Base-by-base conservation (phyloP, 1,284 basidiomycete genomes). In the Mrakiaceae sp. region DNA sequence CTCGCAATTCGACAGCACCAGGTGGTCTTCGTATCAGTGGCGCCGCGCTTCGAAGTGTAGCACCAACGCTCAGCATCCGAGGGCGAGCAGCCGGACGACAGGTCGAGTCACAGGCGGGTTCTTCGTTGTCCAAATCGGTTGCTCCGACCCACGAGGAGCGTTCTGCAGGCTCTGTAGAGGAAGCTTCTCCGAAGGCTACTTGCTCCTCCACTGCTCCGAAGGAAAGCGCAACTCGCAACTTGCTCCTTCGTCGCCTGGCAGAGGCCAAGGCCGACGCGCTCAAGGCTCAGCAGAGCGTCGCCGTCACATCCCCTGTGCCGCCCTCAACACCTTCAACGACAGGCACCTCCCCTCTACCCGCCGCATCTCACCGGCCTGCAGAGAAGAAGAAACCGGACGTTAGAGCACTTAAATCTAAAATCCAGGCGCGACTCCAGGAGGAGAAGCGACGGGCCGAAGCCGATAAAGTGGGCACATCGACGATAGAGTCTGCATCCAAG, bases 211-310 rank as follows among this genome's bases (percentile, higher is more conserved):
- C 40, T 10, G 11, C 43, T 11, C 49, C 39, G 7, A 47, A n/a
- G 27, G 27, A 27, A 27, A 27, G 43, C 11, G 40, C 61, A 39
- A 16, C 61, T 27, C 46, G 52, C 44, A 60, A 59, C 39, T 43
- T 64, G 42, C 63, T 64, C 9, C 59, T 64, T 5, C 63, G 54
- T 12, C 51, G 63, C 40, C 63, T 64, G 5, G 58, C 56, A 46
- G 63, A 64, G 57, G 58, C 63, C 16, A 64, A 64, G 47, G 63
- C 63, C 27, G 63, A 60, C 39, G 52, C 58, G 12, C 27, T 61
- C 14, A 2, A 27, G 27, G 27, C 27, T 27, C 27, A 27, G 27
- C 27, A 27, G 27, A 27, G 27, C 27, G 27, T 27, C 27, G 27
- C 2, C 27, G 27, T 27, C 27, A 47, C 44, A 27, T n/a, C 44